Conservation (phyloP, 1,284 basidiomycete species). For the Sanghuangporus weigelae region DNA sequence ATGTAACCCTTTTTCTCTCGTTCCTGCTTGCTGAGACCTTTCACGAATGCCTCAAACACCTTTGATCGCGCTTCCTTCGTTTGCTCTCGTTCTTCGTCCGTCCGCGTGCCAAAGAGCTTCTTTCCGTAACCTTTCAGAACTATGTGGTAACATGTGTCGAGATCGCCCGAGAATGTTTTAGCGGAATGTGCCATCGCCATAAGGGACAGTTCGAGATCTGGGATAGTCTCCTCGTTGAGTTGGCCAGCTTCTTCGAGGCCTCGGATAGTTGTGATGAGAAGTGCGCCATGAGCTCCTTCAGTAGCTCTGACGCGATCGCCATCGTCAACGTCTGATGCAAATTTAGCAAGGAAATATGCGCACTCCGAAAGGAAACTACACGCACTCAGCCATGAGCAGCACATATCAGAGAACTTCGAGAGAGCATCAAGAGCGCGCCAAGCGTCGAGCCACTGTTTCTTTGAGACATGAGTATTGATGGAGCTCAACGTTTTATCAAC, state of each 20-base stretch:
- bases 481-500: slow-evolving; percentile 29
- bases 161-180: slow-evolving; percentile 22
- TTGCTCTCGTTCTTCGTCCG: slow-evolving; percentile 26
- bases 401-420: slow-evolving; percentile 29
- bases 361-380: slow-evolving; percentile 1
- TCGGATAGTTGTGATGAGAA: slow-evolving; percentile 34
- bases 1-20: slow-evolving; percentile 20
- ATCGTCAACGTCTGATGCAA: slow-evolving; percentile 32
- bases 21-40: slow-evolving; percentile 23
- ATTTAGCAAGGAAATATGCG: not conserved
- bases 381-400: slow-evolving; percentile 30
- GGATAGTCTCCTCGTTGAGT: slow-evolving; percentile 25
- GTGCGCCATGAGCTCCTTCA: slow-evolving; percentile 34
- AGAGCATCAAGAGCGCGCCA: slow-evolving; percentile 31
- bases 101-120: slow-evolving; percentile 29
- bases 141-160: slow-evolving; percentile 26
- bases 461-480: slow-evolving; percentile 29
- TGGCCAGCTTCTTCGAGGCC: slow-evolving; percentile 31
- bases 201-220: slow-evolving; percentile 34
- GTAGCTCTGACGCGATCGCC: slow-evolving; percentile 31
- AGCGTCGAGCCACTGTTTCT: slow-evolving; percentile 32
- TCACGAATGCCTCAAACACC: slow-evolving; percentile 31
- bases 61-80: slow-evolving; percentile 29
- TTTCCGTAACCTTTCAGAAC: slow-evolving; percentile 35
- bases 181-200: slow-evolving; percentile 27